Evolutionary conservation across 73 alveolate species (phyloP).

Genomic region (Paramecium pentaurelia): DNA sequence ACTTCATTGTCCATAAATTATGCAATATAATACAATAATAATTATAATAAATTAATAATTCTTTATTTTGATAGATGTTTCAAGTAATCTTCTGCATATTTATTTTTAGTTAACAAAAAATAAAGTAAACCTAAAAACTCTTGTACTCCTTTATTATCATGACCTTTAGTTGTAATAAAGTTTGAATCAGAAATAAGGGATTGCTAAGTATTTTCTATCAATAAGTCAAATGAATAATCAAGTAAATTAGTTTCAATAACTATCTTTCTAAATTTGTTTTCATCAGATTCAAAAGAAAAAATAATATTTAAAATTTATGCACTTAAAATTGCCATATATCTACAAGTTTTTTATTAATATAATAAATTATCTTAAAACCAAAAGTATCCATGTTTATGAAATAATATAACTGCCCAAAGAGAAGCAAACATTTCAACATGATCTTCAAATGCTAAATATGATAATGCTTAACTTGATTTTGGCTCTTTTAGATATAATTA

Average conservation of each 20-base stretch:
- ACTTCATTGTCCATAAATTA: not conserved
- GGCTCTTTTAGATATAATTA: not conserved
- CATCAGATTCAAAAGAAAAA: not conserved
- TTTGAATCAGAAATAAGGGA: not conserved
- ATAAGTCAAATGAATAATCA: not conserved
- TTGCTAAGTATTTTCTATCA: slow-evolving; percentile 6
- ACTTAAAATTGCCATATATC: not conserved
- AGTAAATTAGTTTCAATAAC: not conserved
- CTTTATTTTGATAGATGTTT: not conserved
- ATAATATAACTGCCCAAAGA: slow-evolving; percentile 22
- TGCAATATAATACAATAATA: not conserved
- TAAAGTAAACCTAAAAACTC: not conserved
- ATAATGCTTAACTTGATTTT: not conserved
- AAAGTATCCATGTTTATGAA: not conserved
- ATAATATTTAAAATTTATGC: not conserved
- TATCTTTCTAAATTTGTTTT: not conserved
- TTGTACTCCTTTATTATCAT: not conserved
- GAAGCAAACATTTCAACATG: slow-evolving; percentile 18
- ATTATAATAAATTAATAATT: not conserved
- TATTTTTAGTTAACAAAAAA: not conserved
- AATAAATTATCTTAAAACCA: slow-evolving; percentile 41
- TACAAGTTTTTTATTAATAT: not conserved
- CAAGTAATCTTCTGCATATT: not conserved
- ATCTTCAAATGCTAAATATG: not conserved
- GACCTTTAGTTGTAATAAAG: not conserved